Evolutionary conservation across 2,329 filamentous ascomycete genomes (phyloP), one percentile per base, ranked within the genome.

Genomic region (Diaporthe longicolla): DNA sequence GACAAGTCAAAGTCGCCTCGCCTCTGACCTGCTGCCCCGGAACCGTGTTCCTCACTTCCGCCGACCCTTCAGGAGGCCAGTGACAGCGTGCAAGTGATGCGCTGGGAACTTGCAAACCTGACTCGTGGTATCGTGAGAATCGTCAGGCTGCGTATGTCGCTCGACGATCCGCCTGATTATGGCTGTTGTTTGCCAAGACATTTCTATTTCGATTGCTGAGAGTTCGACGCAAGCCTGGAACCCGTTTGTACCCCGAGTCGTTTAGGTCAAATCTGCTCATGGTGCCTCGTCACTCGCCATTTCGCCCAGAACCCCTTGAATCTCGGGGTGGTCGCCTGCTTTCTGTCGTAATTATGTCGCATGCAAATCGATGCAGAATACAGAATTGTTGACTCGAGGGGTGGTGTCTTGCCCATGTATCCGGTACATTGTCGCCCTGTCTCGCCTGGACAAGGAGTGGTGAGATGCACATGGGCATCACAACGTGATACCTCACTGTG

Each of bases 81-180:
- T 54, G 57, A 63, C 69, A 61, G 58, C 29, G 21, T 32, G 55
- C 69, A 54, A 35, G 45, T 61, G 40, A 54, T 63, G 45, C 69
- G 32, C n/a, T 63, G 69, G 40, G 55, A 57, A 61, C 24, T 61
- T 43, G 57, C 24, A 63, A 21, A 37, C 43, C 24, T 71, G 69
- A 71, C 69, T 71, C 69, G 69, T 59, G 32, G 45, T 48, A 54
- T 71, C 57, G 69, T 71, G 55, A 71, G 57, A 58, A 71, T 63
- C 57, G 29, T 58, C 69, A 61, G 57, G 24, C 57, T 61, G n/a
- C 57, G 69, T 24, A 43, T 26, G 55, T 59, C 43, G 55, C 69
- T 61, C n/a, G 54, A 57, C 57, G 69, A 71, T 71, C 69, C 19
- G 57, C 32, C 58, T 43, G 69, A 63, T 29, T 52, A 52, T 52